These are phyloP conservation scores for Backusella mclennaniae DNA, from an alignment of 192 early-diverging fungal genomes.

Conservation along the genomic window DNA sequence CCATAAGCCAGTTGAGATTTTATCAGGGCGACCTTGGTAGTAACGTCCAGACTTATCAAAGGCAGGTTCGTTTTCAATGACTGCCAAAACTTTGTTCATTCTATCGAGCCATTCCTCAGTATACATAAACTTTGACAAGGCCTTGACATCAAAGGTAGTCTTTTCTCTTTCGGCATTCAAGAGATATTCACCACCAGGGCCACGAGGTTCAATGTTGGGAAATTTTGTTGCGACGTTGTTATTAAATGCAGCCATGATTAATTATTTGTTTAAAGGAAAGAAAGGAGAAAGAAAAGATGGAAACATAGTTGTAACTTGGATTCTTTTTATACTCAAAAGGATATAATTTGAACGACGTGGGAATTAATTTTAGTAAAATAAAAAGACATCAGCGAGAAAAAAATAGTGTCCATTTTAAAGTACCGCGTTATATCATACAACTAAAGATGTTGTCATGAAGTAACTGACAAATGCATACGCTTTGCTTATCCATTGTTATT, in stretches of 20 bases:
- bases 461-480: neutral
- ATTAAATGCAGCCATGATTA: neutral
- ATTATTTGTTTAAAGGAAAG: neutral
- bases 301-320: neutral
- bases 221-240: conserved; percentile 39
- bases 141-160: conserved; percentile 64
- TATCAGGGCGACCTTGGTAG: conserved; percentile 68
- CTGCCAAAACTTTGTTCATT: conserved; percentile 51
- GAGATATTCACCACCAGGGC: conserved; percentile 45
- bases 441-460: neutral
- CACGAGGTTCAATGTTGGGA: conserved; percentile 44
- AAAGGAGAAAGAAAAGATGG: neutral
- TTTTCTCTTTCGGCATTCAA: conserved; percentile 65
- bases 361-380: conserved; percentile 10
- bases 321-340: neutral
- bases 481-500: neutral
- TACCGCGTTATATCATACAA: neutral
- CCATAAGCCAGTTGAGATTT: conserved; percentile 55
- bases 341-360: conserved; percentile 3
- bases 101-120: conserved; percentile 59
- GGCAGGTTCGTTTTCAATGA: conserved; percentile 67
- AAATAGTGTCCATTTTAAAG: neutral
- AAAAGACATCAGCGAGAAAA: neutral
- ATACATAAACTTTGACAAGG: conserved; percentile 67
- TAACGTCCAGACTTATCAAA: conserved; percentile 71